phyloP scores from a whole-genome alignment of 1,284 basidiomycete genomes.

The Phlebopus sp. region DNA sequence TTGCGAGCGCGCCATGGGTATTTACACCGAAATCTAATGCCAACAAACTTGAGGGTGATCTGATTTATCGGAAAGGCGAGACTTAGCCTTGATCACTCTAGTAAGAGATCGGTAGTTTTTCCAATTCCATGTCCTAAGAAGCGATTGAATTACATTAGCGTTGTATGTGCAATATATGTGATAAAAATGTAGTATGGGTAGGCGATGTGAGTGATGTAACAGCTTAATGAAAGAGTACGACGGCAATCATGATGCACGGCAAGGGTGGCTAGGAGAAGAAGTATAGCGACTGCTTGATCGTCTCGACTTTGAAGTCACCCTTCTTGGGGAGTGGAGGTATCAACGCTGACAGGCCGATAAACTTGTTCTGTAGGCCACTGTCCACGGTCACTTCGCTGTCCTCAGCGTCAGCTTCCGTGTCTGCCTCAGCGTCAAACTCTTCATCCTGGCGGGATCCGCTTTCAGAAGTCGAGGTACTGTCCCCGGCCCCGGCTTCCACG shows the following conservation, averaged over 20 bases:
- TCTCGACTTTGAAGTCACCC: constrained; percentile 86
- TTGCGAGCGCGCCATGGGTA: constrained; percentile 23
- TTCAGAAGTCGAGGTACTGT: too few species aligned
- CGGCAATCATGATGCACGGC: constrained; percentile 3
- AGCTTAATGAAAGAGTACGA: constrained; percentile 1
- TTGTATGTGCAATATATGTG: constrained; percentile 14
- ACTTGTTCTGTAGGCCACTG: constrained; percentile 49
- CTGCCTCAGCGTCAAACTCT: constrained; percentile 11
- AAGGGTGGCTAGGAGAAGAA: constrained; percentile 74
- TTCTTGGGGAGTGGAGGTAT: constrained; percentile 84
- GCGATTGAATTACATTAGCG: constrained; percentile 19
- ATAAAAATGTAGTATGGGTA: background rate
- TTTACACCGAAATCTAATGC: constrained; percentile 7
- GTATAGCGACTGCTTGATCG: constrained; percentile 81
- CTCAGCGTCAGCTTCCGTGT: constrained; percentile 13
- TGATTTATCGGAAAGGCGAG: too few species aligned
- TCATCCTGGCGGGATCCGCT: too few species aligned
- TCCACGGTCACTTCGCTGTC: constrained; percentile 23
- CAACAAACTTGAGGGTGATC: background rate
- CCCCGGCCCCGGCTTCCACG: constrained; percentile 15
- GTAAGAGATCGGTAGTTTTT: too few species aligned
- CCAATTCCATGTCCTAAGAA: constrained; percentile 1
- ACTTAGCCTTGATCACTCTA: too few species aligned
- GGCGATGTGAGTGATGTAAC: background rate
- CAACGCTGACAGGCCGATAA: constrained; percentile 74